phyloP scores from a whole-genome alignment of 1,284 basidiomycete genomes.

The Cutaneotrichosporon spelunceum region DNA sequence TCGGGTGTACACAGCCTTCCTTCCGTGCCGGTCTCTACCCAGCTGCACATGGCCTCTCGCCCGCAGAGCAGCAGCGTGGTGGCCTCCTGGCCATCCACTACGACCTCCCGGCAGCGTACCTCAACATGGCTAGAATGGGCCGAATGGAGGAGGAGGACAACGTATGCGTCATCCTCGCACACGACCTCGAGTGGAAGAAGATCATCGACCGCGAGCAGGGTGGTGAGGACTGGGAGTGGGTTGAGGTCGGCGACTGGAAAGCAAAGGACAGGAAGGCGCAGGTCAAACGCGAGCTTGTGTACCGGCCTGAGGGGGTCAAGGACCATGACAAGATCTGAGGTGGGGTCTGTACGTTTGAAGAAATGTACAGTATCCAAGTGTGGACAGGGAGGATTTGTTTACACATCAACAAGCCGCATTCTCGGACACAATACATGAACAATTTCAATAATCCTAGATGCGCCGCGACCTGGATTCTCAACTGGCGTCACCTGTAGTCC shows the following conservation, averaged over 20 bases:
- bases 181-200: slow-evolving; percentile 26
- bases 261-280: slow-evolving; percentile 16
- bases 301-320: slow-evolving; percentile 4
- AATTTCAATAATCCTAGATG: no score
- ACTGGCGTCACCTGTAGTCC: no score
- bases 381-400: no score
- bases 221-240: slow-evolving; percentile 19
- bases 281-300: slow-evolving; percentile 18
- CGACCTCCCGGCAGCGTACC: slow-evolving; percentile 21
- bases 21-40: slow-evolving; percentile 21
- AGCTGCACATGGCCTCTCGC: slow-evolving; percentile 18
- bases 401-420: no score
- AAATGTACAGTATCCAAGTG: background rate
- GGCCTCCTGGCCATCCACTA: slow-evolving; percentile 23
- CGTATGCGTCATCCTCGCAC: slow-evolving; percentile 20
- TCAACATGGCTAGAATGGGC: slow-evolving; percentile 23
- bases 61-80: slow-evolving; percentile 12
- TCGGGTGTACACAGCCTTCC: slow-evolving; percentile 15
- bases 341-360: background rate
- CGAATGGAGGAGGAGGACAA: slow-evolving; percentile 26
- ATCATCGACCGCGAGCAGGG: slow-evolving; percentile 17
- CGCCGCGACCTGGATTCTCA: no score
- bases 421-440: no score
- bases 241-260: slow-evolving; percentile 21
- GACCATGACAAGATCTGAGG: slow-evolving; percentile 2